Base-by-base conservation (phyloP, 257 asterid species). In the Sherardia arvensis region DNA sequence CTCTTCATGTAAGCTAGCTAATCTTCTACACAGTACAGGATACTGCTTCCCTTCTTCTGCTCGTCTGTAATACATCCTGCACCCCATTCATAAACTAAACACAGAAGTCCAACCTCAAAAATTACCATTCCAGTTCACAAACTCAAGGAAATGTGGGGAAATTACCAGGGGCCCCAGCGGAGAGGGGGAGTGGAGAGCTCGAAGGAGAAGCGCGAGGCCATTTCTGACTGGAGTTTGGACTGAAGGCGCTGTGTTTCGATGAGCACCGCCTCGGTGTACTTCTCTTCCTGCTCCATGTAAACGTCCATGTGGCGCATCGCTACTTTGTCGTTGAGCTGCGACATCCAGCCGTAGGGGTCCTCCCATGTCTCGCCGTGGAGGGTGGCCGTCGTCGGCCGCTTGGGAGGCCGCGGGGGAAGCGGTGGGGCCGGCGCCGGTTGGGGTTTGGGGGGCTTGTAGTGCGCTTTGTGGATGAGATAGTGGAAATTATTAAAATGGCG, bases 221-320 rank as follows among this genome's bases (percentile, higher is more conserved):
- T 92, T 72, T 92, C 97, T 4, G 91, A 69, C 66, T 80, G 95
- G 80, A 92, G 95, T 80, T 89, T 89, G 27, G 95, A 77, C 78
- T 83, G 88, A 55, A 85, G 78, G 69, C 84, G 85, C 43, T 84
- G 88, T 14, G 99, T 83, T 64, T 84, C 96, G 30, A 76, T 69
- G 97, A 92, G 85, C 34, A 87, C 84, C 15, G 99, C 96, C 65
- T 89, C 98, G 27, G 86, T 85, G 71, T 89, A 91, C 87, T 91
- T 91, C 88, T 91, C 98, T 76, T 91, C 98, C 73, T 89, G 99
- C 75, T 92, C 99, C 99, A 92, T 83, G 76, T 81, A 89, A 7
- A 89, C 93, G 71, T 87, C 95, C 97, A 92, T 92, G 78, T 92
- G 99, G 8, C 99, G 85, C 98, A 91, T 91, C 12, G 98, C 92